Evolutionary conservation across 306 rosid species (phyloP), one percentile per base, ranked within the genome.

Genomic region (Acacia melanoxylon): DNA sequence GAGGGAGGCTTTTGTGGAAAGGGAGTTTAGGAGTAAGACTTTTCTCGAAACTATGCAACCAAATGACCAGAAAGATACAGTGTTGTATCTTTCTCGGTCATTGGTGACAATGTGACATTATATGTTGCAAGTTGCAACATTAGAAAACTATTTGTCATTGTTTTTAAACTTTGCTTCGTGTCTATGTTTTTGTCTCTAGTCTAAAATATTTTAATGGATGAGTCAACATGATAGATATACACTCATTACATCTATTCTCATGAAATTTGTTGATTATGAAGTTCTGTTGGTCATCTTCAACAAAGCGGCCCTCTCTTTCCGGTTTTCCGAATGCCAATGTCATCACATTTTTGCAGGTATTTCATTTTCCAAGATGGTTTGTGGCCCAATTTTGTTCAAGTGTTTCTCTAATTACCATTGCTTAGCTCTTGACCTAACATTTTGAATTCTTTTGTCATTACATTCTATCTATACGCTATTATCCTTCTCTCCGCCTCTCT

Each of bases 211-310:
- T 27, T 5, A 27, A 63, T 63, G 40, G 69, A 71, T 40, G 67
- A 51, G 46, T 74, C 42, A n/a, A 19, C 49, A 49, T 37, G 25
- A 46, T 63, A 20, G 48, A 33, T 56, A 25, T 33, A 33, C 25
- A 15, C 45, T 74, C 45, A 51, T 72, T 76, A 82, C 61, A 14
- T 65, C n/a, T 29, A 6, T 29, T 63, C 41, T 63, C 78, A 82
- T 72, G 44, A 52, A 62, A 72, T 76, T 27, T 17, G 33, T 78
- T 79, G 72, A 42, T 61, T 83, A 19, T 80, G 70, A 83, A 92
- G 93, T 91, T 76, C 89, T 92, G 68, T 84, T 92, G 91, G 87
- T 92, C 77, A 52, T 92, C 88, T 89, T 92, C 93, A 92, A 92
- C 82, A 89, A 92, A 87, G 94, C 94, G 52, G 90, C 93, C 40